phyloP scores from a whole-genome alignment of 768 basidiomycete species.

The Sistotremastrum niveocremeum region DNA sequence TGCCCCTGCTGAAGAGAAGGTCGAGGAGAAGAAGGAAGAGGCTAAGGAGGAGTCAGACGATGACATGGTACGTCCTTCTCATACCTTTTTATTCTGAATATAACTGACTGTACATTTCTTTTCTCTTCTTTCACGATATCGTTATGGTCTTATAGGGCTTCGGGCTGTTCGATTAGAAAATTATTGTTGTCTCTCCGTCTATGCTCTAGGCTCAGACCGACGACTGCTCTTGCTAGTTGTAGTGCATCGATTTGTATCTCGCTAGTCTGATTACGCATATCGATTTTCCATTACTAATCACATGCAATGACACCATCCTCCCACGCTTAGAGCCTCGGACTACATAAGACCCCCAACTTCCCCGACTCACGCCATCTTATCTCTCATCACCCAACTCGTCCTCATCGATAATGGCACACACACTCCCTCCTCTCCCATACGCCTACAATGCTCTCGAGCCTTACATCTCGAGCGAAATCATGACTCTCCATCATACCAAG shows the following conservation, averaged over 20 bases:
- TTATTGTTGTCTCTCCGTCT: too few species aligned
- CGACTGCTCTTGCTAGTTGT: too few species aligned
- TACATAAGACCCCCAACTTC: too few species aligned
- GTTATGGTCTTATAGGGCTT: conserved; percentile 51
- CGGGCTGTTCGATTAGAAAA: conserved; percentile 77
- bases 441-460: conserved; percentile 85
- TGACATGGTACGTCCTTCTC: conserved; percentile 52
- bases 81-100: not conserved
- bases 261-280: too few species aligned
- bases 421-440: conserved; percentile 64
- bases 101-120: not conserved
- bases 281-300: too few species aligned
- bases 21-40: conserved; percentile 76
- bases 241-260: too few species aligned
- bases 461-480: conserved; percentile 84
- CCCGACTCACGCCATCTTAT: too few species aligned
- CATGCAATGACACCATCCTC: too few species aligned
- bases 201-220: too few species aligned
- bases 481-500: conserved; percentile 89
- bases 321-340: too few species aligned
- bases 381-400: too few species aligned
- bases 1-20: conserved; percentile 58
- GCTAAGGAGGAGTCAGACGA: conserved; percentile 86
- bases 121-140: not conserved
- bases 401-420: conserved; percentile 19